These are phyloP conservation scores for Ligustrum vulgare DNA, from an alignment of 257 asterid genomes.

Conservation along the genomic window DNA sequence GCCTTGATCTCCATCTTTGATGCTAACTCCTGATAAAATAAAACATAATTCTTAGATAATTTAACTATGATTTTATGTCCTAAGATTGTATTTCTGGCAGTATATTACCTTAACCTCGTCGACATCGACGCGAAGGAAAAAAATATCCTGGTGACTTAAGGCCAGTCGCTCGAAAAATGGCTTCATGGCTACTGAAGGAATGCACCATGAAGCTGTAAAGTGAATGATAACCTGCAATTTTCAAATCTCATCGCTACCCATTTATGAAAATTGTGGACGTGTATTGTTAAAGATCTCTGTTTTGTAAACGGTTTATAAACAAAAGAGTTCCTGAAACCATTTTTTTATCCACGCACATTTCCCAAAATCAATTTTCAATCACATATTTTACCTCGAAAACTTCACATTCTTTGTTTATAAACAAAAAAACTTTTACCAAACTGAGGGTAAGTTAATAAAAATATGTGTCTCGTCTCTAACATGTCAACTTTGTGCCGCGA, in stretches of 20 bases:
- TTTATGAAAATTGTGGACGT: too few species aligned
- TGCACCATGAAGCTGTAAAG: conserved; percentile 36
- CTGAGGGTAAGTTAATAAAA: not conserved
- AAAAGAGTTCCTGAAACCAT: too few species aligned
- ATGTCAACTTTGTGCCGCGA: not conserved
- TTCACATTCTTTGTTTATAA: too few species aligned
- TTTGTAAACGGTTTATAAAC: too few species aligned
- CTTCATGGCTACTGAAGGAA: conserved; percentile 35
- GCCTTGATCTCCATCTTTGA: conserved; percentile 41
- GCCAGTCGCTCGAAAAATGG: conserved; percentile 23
- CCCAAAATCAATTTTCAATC: too few species aligned
- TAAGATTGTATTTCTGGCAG: not conserved
- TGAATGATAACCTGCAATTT: conserved; percentile 28
- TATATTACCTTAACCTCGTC: conserved; percentile 36
- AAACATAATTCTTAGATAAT: not conserved
- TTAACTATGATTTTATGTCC: not conserved
- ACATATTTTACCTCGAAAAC: too few species aligned
- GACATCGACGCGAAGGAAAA: conserved; percentile 32
- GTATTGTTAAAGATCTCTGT: too few species aligned
- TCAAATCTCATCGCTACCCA: not conserved
- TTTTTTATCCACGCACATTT: too few species aligned
- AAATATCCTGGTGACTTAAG: conserved; percentile 7
- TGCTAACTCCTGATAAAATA: conserved; percentile 35
- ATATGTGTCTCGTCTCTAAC: not conserved
- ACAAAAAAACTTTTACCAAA: too few species aligned